Conservation (phyloP, 352 stramenopile genomes). For the Thraustotheca clavata region DNA sequence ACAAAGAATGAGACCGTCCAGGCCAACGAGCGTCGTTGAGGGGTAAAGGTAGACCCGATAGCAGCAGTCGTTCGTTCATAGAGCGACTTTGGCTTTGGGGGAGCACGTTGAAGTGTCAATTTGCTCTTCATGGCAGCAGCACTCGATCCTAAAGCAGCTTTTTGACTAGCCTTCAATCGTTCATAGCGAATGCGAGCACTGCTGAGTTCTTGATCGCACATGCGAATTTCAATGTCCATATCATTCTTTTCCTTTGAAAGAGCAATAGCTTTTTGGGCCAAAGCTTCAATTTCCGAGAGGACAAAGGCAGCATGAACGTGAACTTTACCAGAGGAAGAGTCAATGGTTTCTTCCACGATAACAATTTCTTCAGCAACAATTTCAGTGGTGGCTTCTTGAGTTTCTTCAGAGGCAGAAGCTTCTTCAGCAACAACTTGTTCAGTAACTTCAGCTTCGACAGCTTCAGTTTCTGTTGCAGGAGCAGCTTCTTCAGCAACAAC, state of each 20-base stretch:
- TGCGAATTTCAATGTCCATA: conserved; percentile 44
- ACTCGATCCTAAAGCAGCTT: not conserved
- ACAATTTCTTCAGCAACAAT: conserved; percentile 11
- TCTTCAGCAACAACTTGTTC: not conserved
- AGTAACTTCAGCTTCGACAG: conserved; percentile 13
- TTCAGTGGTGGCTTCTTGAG: not conserved
- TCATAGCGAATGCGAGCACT: conserved; percentile 76
- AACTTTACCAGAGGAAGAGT: conserved; percentile 36
- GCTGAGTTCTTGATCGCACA: conserved; percentile 63
- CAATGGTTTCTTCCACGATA: conserved; percentile 9
- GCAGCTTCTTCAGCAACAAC: conserved; percentile 16
- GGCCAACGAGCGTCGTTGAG: conserved; percentile 63
- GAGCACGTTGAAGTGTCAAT: not conserved
- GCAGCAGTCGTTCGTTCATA: conserved; percentile 62
- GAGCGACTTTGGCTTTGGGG: conserved; percentile 26
- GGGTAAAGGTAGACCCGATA: conserved; percentile 48
- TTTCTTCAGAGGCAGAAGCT: not conserved
- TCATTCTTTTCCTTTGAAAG: conserved; percentile 80
- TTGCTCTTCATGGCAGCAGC: conserved; percentile 15
- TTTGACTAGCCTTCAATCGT: conserved; percentile 67
- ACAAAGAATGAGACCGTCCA: conserved; percentile 70
- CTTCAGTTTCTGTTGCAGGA: conserved; percentile 18
- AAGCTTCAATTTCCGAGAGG: conserved; percentile 66
- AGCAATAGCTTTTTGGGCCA: conserved; percentile 57
- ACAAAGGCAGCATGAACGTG: conserved; percentile 60